Base-by-base conservation (phyloP, 345 rosid species). In the Pseudoturritis turrita region DNA sequence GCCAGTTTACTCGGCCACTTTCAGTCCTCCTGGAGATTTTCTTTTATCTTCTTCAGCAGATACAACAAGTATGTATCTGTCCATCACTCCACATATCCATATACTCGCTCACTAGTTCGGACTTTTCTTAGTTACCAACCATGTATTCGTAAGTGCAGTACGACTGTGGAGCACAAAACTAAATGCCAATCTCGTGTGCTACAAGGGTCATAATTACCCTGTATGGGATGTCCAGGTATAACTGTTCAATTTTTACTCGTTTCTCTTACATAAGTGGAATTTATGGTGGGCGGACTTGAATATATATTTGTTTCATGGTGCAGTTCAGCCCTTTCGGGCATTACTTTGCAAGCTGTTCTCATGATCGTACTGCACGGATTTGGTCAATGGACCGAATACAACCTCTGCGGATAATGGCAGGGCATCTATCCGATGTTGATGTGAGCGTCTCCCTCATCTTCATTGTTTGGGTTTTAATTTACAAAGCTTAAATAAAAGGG, bases 191-290 rank as follows among this genome's bases (percentile, higher is more conserved):
- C 97, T 90, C 50, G 99, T 96, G 47, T 89, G 98, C 81, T 95
- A 92, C 87, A 92, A 92, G 83, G 98, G 99, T 76, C 99, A 95
- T 64, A 95, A 95, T 76, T 95, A 89, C 79, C 97, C 98, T 65
- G 98, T 95, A n/a, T 92, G 98, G 97, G 99, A 92, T 78, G 99
- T 82, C 67, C 91, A 95, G 96, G 99, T 92, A 81, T 62, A 41
- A 45, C 50, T 63, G 25, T 74, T 69, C 26, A 28, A 17, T 6
- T 39, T 69, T 18, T 7, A 36, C 33, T 37, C n/a, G 5, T 45
- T 60, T 45, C n/a, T 43, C 36, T 70, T 62, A 19, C 52, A 37
- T 21, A 25, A 25, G 11, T 41, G 55, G 26, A 62, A 8, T 63
- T 31, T 74, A 19, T 62, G 39, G 58, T 62, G 79, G 41, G 59